Conservation (phyloP, 1,284 basidiomycete species). For the Meripilus lineatus region DNA sequence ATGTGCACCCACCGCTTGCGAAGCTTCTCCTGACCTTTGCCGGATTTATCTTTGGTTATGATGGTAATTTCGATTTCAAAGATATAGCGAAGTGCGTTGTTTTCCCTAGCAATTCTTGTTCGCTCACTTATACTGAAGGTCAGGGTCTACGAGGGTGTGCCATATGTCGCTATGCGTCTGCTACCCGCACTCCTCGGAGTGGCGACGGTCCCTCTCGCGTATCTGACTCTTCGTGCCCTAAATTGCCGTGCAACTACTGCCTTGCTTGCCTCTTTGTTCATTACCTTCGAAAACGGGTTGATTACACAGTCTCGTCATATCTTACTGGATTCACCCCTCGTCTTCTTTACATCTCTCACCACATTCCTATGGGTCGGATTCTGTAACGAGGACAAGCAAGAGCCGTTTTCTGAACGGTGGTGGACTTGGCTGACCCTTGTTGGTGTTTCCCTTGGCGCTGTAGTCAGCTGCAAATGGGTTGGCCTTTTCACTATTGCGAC, state of each 20-base stretch:
- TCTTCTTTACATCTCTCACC: conserved; percentile 96
- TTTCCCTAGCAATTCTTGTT: conserved; percentile 8
- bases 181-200: conserved; percentile 90
- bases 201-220: conserved; percentile 85
- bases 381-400: conserved; percentile 82
- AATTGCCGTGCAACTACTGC: conserved; percentile 89
- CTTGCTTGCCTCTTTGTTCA: conserved; percentile 83
- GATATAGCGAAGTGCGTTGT: conserved; percentile 86
- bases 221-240: conserved; percentile 90
- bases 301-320: conserved; percentile 96
- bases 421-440: conserved; percentile 92
- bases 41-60: conserved; percentile 85
- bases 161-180: conserved; percentile 95
- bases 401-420: conserved; percentile 83
- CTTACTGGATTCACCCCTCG: conserved; percentile 93
- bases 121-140: conserved; percentile 5
- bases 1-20: conserved; percentile 96
- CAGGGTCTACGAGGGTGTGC: conserved; percentile 82
- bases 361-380: conserved; percentile 88
- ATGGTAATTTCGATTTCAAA: conserved; percentile 95
- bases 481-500: conserved; percentile 99
- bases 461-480: conserved; percentile 97
- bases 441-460: conserved; percentile 87
- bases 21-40: conserved; percentile 93
- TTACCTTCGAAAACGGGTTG: conserved; percentile 96